Evolutionary conservation across 108 stramenopile genomes (phyloP).

Genomic region (Fistulifera solaris): DNA sequence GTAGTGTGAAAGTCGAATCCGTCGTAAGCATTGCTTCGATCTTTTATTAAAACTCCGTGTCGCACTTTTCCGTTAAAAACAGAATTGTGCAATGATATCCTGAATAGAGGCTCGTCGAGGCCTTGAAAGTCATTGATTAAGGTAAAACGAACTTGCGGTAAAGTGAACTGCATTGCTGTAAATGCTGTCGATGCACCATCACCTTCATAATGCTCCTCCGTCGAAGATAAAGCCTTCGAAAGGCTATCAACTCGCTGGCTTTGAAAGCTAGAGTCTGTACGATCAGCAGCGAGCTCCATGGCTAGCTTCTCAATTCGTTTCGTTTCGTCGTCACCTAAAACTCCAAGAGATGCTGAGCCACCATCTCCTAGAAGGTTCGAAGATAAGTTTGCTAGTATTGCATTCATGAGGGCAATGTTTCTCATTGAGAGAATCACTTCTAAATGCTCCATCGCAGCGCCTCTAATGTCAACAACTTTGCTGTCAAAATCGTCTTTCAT

Average conservation of each 20-base stretch:
- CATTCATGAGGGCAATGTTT: slow-evolving; percentile 64
- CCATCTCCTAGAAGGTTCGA: slow-evolving; percentile 30
- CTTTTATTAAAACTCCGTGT: background rate
- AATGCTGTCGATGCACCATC: slow-evolving; percentile 7
- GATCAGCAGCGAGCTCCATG: slow-evolving; percentile 31
- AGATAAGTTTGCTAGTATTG: slow-evolving; percentile 46
- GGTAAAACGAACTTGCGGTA: slow-evolving; percentile 52
- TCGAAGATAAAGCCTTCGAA: background rate
- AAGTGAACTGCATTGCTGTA: slow-evolving; percentile 40
- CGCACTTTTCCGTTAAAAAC: slow-evolving; percentile 26
- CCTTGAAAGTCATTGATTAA: slow-evolving; percentile 81
- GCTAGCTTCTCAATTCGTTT: slow-evolving; percentile 47
- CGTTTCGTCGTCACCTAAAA: slow-evolving; percentile 37
- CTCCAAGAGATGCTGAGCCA: background rate
- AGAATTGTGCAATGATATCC: slow-evolving; percentile 46
- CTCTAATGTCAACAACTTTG: slow-evolving; percentile 42
- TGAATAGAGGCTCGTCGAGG: slow-evolving; percentile 73
- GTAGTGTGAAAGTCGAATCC: slow-evolving; percentile 35
- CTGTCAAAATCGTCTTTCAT: slow-evolving; percentile 14
- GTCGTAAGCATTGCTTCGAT: slow-evolving; percentile 1
- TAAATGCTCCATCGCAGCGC: slow-evolving; percentile 50
- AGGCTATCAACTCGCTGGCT: background rate
- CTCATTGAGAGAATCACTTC: slow-evolving; percentile 70
- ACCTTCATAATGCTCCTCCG: background rate
- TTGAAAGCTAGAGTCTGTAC: slow-evolving; percentile 5